A percentile compares a stretch with the other conserved stretches of the same genome.
Evolutionary conservation across 1,284 basidiomycete genomes (phyloP).

Genomic region (Irpex sp.): DNA sequence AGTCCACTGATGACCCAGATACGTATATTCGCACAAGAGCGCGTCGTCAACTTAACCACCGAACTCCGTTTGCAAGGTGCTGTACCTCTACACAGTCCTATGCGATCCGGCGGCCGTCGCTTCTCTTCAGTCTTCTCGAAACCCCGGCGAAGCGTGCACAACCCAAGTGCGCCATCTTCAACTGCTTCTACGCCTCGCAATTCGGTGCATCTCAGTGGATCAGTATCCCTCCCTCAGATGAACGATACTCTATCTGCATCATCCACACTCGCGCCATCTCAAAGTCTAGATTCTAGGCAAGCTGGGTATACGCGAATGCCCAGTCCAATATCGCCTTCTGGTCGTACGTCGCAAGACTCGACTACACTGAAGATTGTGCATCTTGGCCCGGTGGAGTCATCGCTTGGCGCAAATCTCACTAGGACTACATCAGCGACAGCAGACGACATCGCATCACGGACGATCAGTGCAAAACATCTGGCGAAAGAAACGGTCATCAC

Average conservation of each 20-base stretch:
- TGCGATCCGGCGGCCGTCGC: slow-evolving; percentile 35
- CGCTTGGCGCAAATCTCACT: slow-evolving; percentile 26
- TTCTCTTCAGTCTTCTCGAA: slow-evolving; percentile 43
- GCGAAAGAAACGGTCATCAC: slow-evolving; percentile 38
- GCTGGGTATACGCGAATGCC: slow-evolving; percentile 41
- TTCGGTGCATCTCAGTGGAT: slow-evolving; percentile 35
- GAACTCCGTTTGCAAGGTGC: slow-evolving; percentile 33
- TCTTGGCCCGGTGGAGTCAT: slow-evolving; percentile 49
- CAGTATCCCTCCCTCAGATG: slow-evolving; percentile 23
- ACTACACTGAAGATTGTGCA: slow-evolving; percentile 53
- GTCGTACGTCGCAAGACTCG: slow-evolving; percentile 27
- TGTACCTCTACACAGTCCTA: slow-evolving; percentile 23
- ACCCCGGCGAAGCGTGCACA: slow-evolving; percentile 37
- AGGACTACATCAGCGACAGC: not conserved
- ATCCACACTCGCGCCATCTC: slow-evolving; percentile 17
- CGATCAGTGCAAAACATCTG: slow-evolving; percentile 14
- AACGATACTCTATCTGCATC: slow-evolving; percentile 19
- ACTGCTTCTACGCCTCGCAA: slow-evolving; percentile 45
- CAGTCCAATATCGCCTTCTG: slow-evolving; percentile 31
- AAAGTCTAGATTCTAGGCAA: slow-evolving; percentile 31
- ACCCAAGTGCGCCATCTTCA: slow-evolving; percentile 18
- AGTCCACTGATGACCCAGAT: slow-evolving; percentile 65
- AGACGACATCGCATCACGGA: not conserved
- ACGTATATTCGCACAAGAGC: slow-evolving; percentile 60
- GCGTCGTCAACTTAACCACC: slow-evolving; percentile 47